phyloP scores from a whole-genome alignment of 2,329 filamentous ascomycete genomes.

The Paraphaeosphaeria sporulosa region DNA sequence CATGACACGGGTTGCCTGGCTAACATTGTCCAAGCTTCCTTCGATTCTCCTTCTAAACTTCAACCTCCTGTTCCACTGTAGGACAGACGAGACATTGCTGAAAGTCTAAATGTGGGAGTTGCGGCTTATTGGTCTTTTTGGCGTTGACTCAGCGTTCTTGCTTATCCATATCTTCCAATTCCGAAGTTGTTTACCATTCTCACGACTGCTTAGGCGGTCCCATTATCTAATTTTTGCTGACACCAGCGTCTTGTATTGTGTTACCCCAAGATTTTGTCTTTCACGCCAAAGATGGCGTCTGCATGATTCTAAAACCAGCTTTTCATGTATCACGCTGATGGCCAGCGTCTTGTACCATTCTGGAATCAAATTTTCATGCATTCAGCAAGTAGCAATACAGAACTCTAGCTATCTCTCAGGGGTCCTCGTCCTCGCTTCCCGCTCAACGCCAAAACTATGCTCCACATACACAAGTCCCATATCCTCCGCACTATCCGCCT shows the following conservation, averaged over 20 bases:
- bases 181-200: neutral
- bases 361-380: too few species aligned
- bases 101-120: neutral
- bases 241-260: neutral
- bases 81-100: neutral
- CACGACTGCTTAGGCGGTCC: neutral
- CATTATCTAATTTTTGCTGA: neutral
- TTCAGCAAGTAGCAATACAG: neutral
- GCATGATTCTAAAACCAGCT: neutral
- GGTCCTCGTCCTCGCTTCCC: conserved; percentile 1
- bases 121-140: neutral
- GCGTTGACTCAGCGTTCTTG: neutral
- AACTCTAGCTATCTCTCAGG: neutral
- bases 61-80: neutral
- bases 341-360: neutral
- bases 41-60: neutral
- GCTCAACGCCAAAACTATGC: conserved; percentile 14
- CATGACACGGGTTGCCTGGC: neutral
- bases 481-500: conserved; percentile 23
- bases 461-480: conserved; percentile 25
- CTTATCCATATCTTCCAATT: neutral
- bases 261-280: neutral
- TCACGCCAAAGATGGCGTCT: neutral
- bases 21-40: neutral
- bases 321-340: neutral